Percentiles rank a stretch among this genome's conserved stretches.
These are phyloP conservation scores for Bretziella fagacearum DNA, from an alignment of 2,329 filamentous ascomycete species.

Conservation along the genomic window DNA sequence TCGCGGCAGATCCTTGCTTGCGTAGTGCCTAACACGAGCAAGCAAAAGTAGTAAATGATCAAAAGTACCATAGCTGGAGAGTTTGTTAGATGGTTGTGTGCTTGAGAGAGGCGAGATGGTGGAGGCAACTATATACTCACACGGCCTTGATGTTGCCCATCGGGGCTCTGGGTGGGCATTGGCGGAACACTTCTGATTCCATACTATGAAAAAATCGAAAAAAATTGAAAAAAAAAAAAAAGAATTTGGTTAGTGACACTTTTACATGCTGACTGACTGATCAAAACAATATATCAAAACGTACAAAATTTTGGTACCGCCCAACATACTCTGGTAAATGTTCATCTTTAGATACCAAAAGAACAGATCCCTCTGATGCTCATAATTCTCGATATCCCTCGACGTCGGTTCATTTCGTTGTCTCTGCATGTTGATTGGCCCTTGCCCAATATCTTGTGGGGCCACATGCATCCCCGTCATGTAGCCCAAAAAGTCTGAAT, in stretches of 20 bases:
- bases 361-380: slow-evolving; percentile 68
- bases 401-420: slow-evolving; percentile 28
- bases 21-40: slow-evolving; percentile 63
- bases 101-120: not conserved
- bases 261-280: too few relatives aligned
- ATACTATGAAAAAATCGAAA: slow-evolving; percentile 40
- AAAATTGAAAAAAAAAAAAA: slow-evolving; percentile 12
- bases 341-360: slow-evolving; percentile 98
- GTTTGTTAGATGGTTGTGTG: not conserved
- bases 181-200: slow-evolving; percentile 65
- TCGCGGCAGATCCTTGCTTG: slow-evolving; percentile 56
- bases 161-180: slow-evolving; percentile 70
- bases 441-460: slow-evolving; percentile 24
- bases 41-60: slow-evolving; percentile 76
- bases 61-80: slow-evolving; percentile 67
- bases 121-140: slow-evolving; percentile 26
- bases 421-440: slow-evolving; percentile 22
- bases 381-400: slow-evolving; percentile 60
- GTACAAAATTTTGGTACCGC: slow-evolving; percentile 72
- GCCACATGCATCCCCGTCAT: slow-evolving; percentile 26
- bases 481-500: slow-evolving; percentile 26
- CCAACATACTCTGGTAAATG: slow-evolving; percentile 75
- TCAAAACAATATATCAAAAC: too few relatives aligned
- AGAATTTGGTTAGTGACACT: too few relatives aligned
- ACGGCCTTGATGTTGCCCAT: slow-evolving; percentile 59